Conservation (phyloP, 257 asterid species). For the Leptodermis oblonga region DNA sequence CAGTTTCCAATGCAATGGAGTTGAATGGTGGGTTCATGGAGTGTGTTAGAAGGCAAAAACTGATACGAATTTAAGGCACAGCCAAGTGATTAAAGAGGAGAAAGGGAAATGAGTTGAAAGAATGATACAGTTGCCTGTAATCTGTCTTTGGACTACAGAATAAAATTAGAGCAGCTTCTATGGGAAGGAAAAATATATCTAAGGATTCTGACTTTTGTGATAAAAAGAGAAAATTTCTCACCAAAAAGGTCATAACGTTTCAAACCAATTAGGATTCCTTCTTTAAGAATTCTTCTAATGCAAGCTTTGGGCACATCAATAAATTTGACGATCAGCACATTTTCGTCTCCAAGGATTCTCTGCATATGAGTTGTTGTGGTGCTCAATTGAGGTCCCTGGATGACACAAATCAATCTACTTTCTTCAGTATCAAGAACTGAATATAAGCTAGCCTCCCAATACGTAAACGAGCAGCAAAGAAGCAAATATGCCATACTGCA, state of each 20-base stretch:
- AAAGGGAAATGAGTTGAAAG: background rate
- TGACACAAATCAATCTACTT: background rate
- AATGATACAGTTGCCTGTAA: background rate
- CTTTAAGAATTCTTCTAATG: background rate
- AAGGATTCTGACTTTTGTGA: background rate
- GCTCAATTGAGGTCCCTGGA: background rate
- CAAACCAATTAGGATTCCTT: background rate
- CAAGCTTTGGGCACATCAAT: background rate
- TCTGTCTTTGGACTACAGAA: background rate
- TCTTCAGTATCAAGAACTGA: background rate
- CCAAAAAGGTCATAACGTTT: background rate
- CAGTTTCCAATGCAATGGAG: background rate
- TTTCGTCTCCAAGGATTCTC: background rate
- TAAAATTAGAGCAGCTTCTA: background rate
- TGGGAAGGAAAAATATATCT: background rate
- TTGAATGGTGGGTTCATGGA: background rate
- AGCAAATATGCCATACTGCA: background rate
- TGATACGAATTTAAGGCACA: background rate
- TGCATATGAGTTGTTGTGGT: background rate
- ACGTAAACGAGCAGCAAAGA: background rate
- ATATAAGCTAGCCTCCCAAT: background rate
- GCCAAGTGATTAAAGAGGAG: background rate
- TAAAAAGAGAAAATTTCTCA: background rate
- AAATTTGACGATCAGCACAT: constrained; percentile 5
- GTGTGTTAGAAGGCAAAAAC: background rate